Evolutionary conservation across 306 rosid genomes (phyloP).

Genomic region (Lathyrus aphaca): DNA sequence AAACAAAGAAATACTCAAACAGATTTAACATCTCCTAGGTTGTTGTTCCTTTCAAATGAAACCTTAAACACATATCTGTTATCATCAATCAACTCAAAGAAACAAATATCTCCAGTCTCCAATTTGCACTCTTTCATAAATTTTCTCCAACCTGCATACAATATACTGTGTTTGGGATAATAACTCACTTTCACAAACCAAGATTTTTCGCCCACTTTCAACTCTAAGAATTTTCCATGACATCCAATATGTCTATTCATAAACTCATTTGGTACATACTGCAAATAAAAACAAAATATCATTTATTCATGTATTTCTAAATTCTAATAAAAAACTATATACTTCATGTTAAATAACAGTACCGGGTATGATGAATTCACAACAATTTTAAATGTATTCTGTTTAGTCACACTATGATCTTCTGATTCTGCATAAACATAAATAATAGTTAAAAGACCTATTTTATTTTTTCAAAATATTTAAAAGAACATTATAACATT

Average conservation of each 20-base stretch:
- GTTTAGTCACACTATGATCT: neutral
- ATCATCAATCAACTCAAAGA: slow-evolving; percentile 7
- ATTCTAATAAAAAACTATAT: neutral
- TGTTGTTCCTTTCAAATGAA: neutral
- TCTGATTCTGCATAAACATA: neutral
- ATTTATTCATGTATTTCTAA: neutral
- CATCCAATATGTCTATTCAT: neutral
- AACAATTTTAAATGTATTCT: neutral
- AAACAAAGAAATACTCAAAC: neutral
- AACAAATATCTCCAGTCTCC: neutral
- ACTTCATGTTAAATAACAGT: neutral
- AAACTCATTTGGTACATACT: neutral
- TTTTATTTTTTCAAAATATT: too few relatives aligned
- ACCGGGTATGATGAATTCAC: neutral
- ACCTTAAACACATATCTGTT: slow-evolving; percentile 2
- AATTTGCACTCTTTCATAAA: neutral
- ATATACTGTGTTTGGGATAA: neutral
- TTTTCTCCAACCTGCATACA: neutral
- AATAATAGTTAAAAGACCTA: too few relatives aligned
- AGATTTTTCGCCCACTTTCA: neutral
- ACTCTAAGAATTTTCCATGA: neutral
- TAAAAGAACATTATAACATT: too few relatives aligned
- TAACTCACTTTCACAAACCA: neutral
- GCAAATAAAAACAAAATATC: neutral
- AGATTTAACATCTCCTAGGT: neutral